These are phyloP conservation scores for Cardiospermum halicacabum DNA, from an alignment of 345 rosid genomes.

Conservation along the genomic window DNA sequence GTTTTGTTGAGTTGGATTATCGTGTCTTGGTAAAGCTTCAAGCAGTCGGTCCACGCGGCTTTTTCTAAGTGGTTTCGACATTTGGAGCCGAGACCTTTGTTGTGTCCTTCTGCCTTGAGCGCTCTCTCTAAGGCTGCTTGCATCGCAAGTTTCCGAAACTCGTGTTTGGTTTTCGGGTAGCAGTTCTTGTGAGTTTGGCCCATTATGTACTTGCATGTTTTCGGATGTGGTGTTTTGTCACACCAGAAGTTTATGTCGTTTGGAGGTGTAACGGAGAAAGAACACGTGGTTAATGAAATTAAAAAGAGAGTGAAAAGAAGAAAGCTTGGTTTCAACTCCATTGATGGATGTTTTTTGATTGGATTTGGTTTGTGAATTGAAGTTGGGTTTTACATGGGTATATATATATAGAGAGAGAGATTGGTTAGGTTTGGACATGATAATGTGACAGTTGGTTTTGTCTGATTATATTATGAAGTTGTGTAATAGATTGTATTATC, in stretches of 20 bases:
- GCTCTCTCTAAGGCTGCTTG: slow-evolving; percentile 57
- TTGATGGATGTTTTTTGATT: slow-evolving; percentile 7
- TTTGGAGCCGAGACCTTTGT: slow-evolving; percentile 45
- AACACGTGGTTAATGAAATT: slow-evolving; percentile 13
- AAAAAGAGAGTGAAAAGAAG: slow-evolving; percentile 10
- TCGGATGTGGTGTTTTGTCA: slow-evolving; percentile 61
- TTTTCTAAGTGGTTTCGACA: slow-evolving; percentile 54
- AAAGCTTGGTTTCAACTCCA: slow-evolving; percentile 17
- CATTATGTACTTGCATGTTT: slow-evolving; percentile 56
- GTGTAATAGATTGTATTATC: not conserved
- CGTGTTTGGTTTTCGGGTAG: slow-evolving; percentile 35
- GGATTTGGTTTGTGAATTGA: not conserved
- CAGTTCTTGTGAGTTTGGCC: slow-evolving; percentile 20
- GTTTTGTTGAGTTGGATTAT: slow-evolving; percentile 58
- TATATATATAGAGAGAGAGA: slow-evolving; percentile 5
- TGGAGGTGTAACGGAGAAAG: slow-evolving; percentile 15
- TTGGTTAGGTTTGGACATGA: slow-evolving; percentile 9
- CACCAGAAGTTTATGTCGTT: slow-evolving; percentile 55
- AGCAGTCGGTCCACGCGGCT: slow-evolving; percentile 83
- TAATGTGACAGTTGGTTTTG: not conserved
- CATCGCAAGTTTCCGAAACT: slow-evolving; percentile 42
- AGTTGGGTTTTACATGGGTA: not conserved
- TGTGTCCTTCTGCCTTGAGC: slow-evolving; percentile 36
- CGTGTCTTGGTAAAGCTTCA: slow-evolving; percentile 48
- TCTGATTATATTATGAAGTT: not conserved